Evolutionary conservation across 257 asterid species (phyloP).

Genomic region (Scutellaria minor): DNA sequence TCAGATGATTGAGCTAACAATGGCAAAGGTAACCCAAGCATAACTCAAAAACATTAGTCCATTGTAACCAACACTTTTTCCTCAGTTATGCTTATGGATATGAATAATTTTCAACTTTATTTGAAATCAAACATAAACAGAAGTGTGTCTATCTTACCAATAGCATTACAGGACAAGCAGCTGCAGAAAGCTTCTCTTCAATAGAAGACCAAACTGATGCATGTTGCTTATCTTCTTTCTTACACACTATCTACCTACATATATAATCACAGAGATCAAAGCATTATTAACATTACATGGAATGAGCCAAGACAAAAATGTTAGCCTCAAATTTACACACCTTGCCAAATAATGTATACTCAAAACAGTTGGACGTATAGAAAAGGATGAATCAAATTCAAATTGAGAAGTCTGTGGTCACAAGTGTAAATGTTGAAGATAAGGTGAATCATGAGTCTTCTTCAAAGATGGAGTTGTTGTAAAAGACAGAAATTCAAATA

Average conservation of each 20-base stretch:
- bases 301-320: neutral
- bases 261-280: neutral
- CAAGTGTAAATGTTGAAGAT: constrained; percentile 45
- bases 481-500: constrained; percentile 40
- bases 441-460: constrained; percentile 40
- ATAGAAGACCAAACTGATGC: neutral
- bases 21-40: too few species aligned
- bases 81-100: neutral
- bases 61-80: neutral
- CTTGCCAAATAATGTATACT: neutral
- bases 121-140: neutral
- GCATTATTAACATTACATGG: neutral
- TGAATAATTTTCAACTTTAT: neutral
- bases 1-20: too few species aligned
- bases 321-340: neutral
- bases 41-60: too few species aligned
- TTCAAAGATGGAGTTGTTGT: constrained; percentile 38
- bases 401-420: constrained; percentile 47
- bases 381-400: constrained; percentile 32
- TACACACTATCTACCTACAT: constrained; percentile 22
- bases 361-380: constrained; percentile 28
- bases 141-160: constrained; percentile 16
- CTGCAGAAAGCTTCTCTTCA: neutral
- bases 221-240: constrained; percentile 1
- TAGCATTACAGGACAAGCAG: constrained; percentile 8